phyloP scores from a whole-genome alignment of 176 grass and related monocot species.

The Ampelocalamus luodianensis region DNA sequence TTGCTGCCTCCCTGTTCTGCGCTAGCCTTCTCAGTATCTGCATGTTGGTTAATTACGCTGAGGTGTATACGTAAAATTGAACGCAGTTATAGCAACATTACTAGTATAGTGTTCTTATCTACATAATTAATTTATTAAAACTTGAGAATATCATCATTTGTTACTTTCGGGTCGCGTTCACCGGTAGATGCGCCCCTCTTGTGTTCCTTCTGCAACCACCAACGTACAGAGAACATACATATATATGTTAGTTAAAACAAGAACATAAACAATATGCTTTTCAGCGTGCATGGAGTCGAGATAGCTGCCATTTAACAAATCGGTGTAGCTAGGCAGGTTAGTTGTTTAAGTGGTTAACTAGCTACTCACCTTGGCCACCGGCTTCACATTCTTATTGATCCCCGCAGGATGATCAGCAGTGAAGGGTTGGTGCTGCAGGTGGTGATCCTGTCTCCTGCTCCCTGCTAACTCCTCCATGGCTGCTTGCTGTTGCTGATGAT shows the following conservation, averaged over 20 bases:
- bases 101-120: neutral
- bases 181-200: slow-evolving; percentile 54
- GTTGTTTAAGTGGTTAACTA: neutral
- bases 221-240: neutral
- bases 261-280: neutral
- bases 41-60: neutral
- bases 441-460: slow-evolving; percentile 61
- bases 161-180: slow-evolving; percentile 93
- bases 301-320: neutral
- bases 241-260: neutral
- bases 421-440: slow-evolving; percentile 59
- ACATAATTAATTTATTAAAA: neutral
- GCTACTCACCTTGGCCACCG: slow-evolving; percentile 63
- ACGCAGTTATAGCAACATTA: neutral
- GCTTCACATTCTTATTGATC: slow-evolving; percentile 74
- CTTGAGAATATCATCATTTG: slow-evolving; percentile 14
- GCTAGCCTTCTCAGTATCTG: slow-evolving; percentile 95
- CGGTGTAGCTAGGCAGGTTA: neutral
- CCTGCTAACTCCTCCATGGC: slow-evolving; percentile 62
- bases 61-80: slow-evolving; percentile 6
- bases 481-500: slow-evolving; percentile 43
- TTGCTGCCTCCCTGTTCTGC: slow-evolving; percentile 97
- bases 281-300: neutral
- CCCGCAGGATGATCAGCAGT: slow-evolving; percentile 46
- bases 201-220: slow-evolving; percentile 74